Evolutionary conservation across 306 rosid genomes (phyloP), one percentile per base, ranked within the genome.

Genomic region (Lathyrus tuberosus): DNA sequence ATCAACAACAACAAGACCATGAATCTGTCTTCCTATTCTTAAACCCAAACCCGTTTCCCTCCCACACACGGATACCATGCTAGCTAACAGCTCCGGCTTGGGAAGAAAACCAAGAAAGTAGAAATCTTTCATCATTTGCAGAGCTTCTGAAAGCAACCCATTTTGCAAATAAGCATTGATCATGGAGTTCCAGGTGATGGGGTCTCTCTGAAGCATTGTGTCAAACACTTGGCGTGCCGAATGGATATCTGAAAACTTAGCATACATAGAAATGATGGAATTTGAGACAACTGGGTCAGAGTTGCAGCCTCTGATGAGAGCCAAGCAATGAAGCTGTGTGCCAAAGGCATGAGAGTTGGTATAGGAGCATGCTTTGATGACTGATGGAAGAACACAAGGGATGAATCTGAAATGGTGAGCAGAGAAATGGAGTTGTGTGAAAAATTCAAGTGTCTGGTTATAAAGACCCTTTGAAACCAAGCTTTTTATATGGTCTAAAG

Each of bases 151-250:
- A 17, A 76, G 67, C 53, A 56, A 60, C 71, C 84, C 89, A 72
- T 89, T 86, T 67, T 84, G 89, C 65, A 86, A 44, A 78, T 76
- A 84, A 76, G 87, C 84, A 73, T 89, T 84, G 10, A 89, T 73
- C 75, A 86, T 72, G 61, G 96, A 74, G 59, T 81, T 86, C 91
- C 96, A 89, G 3, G 89, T 47, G 79, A 84, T 37, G 68, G 62
- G 28, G 80, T 89, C 90, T 81, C 84, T 81, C 0, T 72, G 24
- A 61, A 71, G 80, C 88, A 83, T 86, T 77, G 71, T 72, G 20
- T 89, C 96, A n/a, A 89, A 89, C 91, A 84, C 64, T 14, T 69
- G 58, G 2, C 78, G 72, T 66, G 96, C 89, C 0, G 79, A 79
- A 24, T 51, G n/a, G 0, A 48, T 35, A 2, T 75, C 68, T 0